These are phyloP conservation scores for Hansenula lynferdii DNA, from an alignment of 1,139 yeast genomes.

Conservation along the genomic window DNA sequence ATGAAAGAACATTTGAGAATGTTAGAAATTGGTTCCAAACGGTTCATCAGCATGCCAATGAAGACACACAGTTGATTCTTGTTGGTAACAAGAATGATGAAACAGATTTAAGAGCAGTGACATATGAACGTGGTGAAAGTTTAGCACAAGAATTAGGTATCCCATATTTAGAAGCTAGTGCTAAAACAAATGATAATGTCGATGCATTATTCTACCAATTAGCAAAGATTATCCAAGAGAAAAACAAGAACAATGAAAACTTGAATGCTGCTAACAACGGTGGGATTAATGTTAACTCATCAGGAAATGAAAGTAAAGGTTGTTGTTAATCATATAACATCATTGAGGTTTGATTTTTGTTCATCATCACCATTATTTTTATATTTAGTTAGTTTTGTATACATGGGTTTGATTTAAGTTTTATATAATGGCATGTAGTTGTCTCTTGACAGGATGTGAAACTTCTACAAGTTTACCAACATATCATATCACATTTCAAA, in stretches of 20 bases:
- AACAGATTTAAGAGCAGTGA: conserved; percentile 67
- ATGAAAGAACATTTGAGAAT: conserved; percentile 83
- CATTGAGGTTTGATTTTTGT: not conserved
- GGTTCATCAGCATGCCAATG: conserved; percentile 94
- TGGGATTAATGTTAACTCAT: conserved; percentile 26
- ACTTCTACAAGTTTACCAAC: not conserved
- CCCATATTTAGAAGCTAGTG: conserved; percentile 93
- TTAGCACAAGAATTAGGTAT: conserved; percentile 85
- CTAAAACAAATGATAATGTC: conserved; percentile 89
- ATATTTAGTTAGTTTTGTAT: not conserved
- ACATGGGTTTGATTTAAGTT: not conserved
- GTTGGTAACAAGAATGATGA: conserved; percentile 97
- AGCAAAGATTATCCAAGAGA: conserved; percentile 85
- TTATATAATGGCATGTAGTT: too few relatives aligned
- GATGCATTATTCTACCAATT: conserved; percentile 87
- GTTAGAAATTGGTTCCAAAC: conserved; percentile 91
- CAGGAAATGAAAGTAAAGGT: conserved; percentile 4
- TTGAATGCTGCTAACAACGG: conserved; percentile 23
- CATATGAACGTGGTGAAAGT: conserved; percentile 84
- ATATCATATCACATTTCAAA: not conserved
- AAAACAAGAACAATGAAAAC: conserved; percentile 40
- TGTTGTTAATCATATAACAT: conserved; percentile 11
- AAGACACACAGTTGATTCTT: conserved; percentile 87
- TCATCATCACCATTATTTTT: not conserved
- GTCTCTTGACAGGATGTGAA: too few relatives aligned